Base-by-base conservation (phyloP, 2,329 filamentous ascomycete genomes). In the Calonectria montana region DNA sequence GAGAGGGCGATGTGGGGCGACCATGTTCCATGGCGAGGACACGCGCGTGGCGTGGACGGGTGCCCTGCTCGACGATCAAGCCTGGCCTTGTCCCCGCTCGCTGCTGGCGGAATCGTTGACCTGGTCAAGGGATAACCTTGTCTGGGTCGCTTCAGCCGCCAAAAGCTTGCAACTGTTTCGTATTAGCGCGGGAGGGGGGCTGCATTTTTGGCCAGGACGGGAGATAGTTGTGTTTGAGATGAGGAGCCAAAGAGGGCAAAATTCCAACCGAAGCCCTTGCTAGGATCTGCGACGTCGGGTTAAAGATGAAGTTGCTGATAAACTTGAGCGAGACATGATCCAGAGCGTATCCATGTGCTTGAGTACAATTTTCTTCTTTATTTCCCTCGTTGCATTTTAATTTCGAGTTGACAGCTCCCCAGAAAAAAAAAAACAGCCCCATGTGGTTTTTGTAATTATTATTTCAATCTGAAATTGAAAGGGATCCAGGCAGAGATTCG, bases 161-260 rank as follows among this genome's bases (percentile, higher is more conserved):
- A 64, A 67, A 70, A 73, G 67, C 67, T 70, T 73, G 61, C 67
- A 65, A 67, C 67, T 39, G 31, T 69, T 67, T 73, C 31, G 71
- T 73, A 64, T 66, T 70, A 67, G 66, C 55, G 66, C n/a, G 66
- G 37, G 67, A 63, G 61, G 45, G 43, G 61, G 63, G 62, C 63
- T 66, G 37, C 66, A 62, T 62, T 72, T 64, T 61, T 62, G 59
- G 59, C 23, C 59, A 61, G 45, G 43, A 41, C 41, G 47, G 57
- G 31, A n/a, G 57, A 55, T 15, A 65, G 65, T 27, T 62, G 63
- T 48, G 50, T 55, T 55, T 37, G 39, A 31, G 47, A 27, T 29
- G 21, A 37, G 16, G 35, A 55, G 65, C 67, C 31, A 47, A 47
- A 35, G 37, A 31, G 27, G 61, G 57, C 8, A 18, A 71, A 61